Evolutionary conservation across 139 green algal genomes (phyloP).

Genomic region (Chlamydomonas asymmetrica): DNA sequence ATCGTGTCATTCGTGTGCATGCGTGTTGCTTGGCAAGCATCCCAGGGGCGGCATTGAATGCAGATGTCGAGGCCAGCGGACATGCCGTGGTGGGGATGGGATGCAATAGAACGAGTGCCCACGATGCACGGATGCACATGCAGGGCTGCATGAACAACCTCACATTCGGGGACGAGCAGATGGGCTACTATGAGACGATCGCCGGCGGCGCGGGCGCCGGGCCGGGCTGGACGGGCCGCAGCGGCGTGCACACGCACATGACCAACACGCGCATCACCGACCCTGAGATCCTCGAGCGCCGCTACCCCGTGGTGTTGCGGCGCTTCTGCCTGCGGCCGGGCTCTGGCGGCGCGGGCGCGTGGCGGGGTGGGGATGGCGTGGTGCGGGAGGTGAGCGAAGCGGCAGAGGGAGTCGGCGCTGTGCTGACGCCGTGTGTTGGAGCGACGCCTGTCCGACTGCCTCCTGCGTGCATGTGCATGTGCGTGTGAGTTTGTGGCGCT

Average conservation of each 20-base stretch:
- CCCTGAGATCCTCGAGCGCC: conserved; percentile 91
- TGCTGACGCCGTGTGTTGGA: too few relatives aligned
- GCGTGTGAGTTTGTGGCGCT: too few relatives aligned
- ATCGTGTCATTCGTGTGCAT: neutral
- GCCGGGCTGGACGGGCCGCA: conserved; percentile 84
- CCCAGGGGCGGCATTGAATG: too few relatives aligned
- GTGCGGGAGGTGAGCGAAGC: conserved; percentile 68
- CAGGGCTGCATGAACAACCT: conserved; percentile 99
- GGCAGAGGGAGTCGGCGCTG: too few relatives aligned
- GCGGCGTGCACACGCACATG: conserved; percentile 97
- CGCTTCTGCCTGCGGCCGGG: conserved; percentile 80
- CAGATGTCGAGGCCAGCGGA: too few relatives aligned
- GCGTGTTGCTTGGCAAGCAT: too few relatives aligned
- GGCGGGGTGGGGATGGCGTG: conserved; percentile 86
- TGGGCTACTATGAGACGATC: conserved; percentile 99
- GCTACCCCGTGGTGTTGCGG: conserved; percentile 88
- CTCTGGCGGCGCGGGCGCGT: conserved; percentile 79
- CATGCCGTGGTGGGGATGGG: too few relatives aligned
- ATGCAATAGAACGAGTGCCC: too few relatives aligned
- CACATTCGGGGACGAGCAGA: conserved; percentile 89
- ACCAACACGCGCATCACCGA: conserved; percentile 98
- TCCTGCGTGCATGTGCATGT: too few relatives aligned
- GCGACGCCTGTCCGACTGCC: too few relatives aligned
- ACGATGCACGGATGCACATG: too few relatives aligned
- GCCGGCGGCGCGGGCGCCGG: conserved; percentile 91